Percentiles rank a stretch among this genome's conserved stretches.
phyloP scores from a whole-genome alignment of 352 stramenopile genomes.

The Aphanomyces invadans region DNA sequence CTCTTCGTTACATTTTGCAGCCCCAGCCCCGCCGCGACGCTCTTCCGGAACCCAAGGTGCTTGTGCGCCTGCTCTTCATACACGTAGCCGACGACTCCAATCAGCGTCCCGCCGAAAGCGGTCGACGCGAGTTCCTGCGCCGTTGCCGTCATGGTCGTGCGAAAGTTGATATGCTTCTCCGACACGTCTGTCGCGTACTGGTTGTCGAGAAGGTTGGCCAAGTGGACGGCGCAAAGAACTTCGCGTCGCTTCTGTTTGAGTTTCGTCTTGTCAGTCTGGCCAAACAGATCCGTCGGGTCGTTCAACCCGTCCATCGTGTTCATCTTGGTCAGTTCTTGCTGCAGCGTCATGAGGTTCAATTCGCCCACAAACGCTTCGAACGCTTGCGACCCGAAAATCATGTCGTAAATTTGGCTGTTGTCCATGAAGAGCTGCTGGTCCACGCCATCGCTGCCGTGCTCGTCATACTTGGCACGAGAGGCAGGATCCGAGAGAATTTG shows the following conservation, averaged over 20 bases:
- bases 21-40: slow-evolving; percentile 19
- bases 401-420: slow-evolving; percentile 46
- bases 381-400: slow-evolving; percentile 77
- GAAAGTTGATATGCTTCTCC: slow-evolving; percentile 24
- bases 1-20: slow-evolving; percentile 23
- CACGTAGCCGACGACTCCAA: slow-evolving; percentile 29
- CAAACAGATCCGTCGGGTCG: slow-evolving; percentile 33
- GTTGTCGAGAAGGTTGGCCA: slow-evolving; percentile 25
- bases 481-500: slow-evolving; percentile 49
- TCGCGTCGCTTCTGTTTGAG: slow-evolving; percentile 31
- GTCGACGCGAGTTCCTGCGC: slow-evolving; percentile 27
- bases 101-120: slow-evolving; percentile 28
- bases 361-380: slow-evolving; percentile 65
- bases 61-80: slow-evolving; percentile 30
- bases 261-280: slow-evolving; percentile 22
- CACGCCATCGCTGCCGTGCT: slow-evolving; percentile 31
- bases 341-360: slow-evolving; percentile 47
- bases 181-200: slow-evolving; percentile 22
- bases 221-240: slow-evolving; percentile 30
- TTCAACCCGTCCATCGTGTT: slow-evolving; percentile 33
- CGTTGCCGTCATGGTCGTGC: slow-evolving; percentile 21
- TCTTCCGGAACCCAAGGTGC: slow-evolving; percentile 28
- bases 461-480: slow-evolving; percentile 34
- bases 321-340: slow-evolving; percentile 43
- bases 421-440: slow-evolving; percentile 37